Conservation (phyloP, 75 land plant species). For the Cunninghamia lanceolata region DNA sequence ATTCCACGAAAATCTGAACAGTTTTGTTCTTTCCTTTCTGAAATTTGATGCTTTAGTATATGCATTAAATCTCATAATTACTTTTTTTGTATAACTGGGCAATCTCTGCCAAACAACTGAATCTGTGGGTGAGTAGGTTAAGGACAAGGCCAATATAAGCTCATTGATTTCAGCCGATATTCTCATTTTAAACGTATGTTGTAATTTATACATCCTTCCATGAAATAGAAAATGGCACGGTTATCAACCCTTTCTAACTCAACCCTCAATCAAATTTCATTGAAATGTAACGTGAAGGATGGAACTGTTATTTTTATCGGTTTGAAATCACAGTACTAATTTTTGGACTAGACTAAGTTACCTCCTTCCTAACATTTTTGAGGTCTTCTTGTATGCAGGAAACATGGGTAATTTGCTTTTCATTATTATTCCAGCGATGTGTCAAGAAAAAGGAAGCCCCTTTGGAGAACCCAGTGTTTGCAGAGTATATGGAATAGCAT, state of each 20-base stretch:
- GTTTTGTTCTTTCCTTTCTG: not conserved
- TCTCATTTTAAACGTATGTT: too few relatives aligned
- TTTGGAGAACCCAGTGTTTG: slow-evolving; percentile 58
- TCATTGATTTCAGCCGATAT: too few relatives aligned
- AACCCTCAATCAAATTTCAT: not conserved
- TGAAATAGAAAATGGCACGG: not conserved
- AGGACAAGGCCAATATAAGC: too few relatives aligned
- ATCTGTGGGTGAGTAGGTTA: not conserved
- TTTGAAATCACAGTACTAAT: not conserved
- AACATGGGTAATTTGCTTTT: slow-evolving; percentile 78
- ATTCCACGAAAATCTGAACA: not conserved
- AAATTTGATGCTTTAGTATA: not conserved
- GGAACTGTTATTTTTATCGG: not conserved
- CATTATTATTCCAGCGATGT: slow-evolving; percentile 68
- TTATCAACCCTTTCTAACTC: not conserved
- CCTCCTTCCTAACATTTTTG: not conserved
- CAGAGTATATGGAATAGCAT: slow-evolving; percentile 47
- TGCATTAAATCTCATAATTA: not conserved
- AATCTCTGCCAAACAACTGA: not conserved
- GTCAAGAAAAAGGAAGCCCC: slow-evolving; percentile 63
- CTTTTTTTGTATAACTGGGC: not conserved
- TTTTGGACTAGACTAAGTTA: not conserved
- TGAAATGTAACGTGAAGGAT: not conserved
- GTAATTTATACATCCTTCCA: not conserved
- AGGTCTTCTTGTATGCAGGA: slow-evolving; percentile 28